These are phyloP conservation scores for Garcia nutans DNA, from an alignment of 345 rosid genomes.

Conservation along the genomic window DNA sequence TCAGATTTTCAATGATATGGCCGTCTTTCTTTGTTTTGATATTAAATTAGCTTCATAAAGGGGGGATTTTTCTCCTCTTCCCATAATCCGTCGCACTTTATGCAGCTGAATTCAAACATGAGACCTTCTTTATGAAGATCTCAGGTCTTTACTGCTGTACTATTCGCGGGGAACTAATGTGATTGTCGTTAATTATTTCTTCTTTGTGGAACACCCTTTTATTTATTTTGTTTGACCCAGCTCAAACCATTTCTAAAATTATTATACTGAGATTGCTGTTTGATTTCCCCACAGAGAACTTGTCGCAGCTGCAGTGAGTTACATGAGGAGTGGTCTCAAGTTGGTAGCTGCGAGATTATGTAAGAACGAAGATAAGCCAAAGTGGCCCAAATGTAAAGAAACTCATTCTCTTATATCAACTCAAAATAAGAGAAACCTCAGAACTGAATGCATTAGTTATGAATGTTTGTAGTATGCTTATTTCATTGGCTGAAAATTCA, in stretches of 20 bases:
- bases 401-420: constrained; percentile 50
- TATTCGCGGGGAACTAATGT: not conserved
- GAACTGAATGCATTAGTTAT: constrained; percentile 42
- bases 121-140: too few relatives aligned
- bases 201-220: not conserved
- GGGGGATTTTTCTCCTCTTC: too few relatives aligned
- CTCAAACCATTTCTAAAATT: not conserved
- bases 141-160: too few relatives aligned
- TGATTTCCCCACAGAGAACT: constrained; percentile 51
- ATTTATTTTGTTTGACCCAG: not conserved
- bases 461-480: constrained; percentile 48
- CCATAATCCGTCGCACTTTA: too few relatives aligned
- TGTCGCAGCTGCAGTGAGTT: constrained; percentile 40
- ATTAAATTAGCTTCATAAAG: too few relatives aligned
- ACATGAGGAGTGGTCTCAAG: constrained; percentile 56
- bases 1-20: not conserved
- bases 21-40: too few relatives aligned
- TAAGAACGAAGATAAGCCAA: constrained; percentile 48
- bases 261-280: not conserved
- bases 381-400: constrained; percentile 70
- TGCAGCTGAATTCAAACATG: too few relatives aligned
- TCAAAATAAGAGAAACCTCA: constrained; percentile 56
- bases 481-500: not conserved
- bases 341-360: constrained; percentile 52
- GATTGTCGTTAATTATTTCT: not conserved